Evolutionary conservation across 2,329 filamentous ascomycete genomes (phyloP), one percentile per base, ranked within the genome.

Genomic region (Scedosporium minutisporum): DNA sequence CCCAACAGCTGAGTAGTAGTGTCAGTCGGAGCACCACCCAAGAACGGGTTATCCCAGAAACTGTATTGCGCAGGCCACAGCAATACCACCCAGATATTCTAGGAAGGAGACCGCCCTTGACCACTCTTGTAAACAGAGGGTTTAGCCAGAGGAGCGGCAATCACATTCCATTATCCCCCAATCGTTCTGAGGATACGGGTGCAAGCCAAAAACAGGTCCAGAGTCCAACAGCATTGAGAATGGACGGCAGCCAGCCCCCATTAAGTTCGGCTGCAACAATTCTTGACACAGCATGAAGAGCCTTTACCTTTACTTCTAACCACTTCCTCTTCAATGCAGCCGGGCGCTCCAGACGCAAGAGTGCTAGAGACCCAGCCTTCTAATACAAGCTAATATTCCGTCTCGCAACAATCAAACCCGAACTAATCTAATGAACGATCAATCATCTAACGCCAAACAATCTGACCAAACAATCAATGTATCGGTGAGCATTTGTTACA

Each of bases 1-100:
- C 59, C 14, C 44, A 61, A 21, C 44, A 41, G n/a, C 60, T 66
- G 7, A 63, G 42, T 27, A 46, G 41, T 29, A 53, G 25, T 23
- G 48, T 38, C 25, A 61, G 48, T 48, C 63, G 60, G 27, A 38
- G 23, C n/a, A n/a, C n/a, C 5, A 29, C 48, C 2, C 60, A 60
- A 21, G 63, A 66, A 16, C 58, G 57, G 10, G n/a, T 63, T 23
- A 58, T 67, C 6, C 65, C 65, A 16, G 65, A 67, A 41, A 66
- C 63, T 6, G 63, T 67, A 10, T 58, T 60, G 12, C 65, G 65
- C 14, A 63, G 33, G 23, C 59, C 61, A 44, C 25, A 38, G 55
- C 33, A 10, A 29, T 33, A 57, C 25, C 25, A 5, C 21, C 23
- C 53, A 57, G 21, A 12, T 3, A n/a, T 51, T 21, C 7, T 51